Evolutionary conservation across 1,139 yeast genomes (phyloP).

Genomic region (Diutina neorugosa): DNA sequence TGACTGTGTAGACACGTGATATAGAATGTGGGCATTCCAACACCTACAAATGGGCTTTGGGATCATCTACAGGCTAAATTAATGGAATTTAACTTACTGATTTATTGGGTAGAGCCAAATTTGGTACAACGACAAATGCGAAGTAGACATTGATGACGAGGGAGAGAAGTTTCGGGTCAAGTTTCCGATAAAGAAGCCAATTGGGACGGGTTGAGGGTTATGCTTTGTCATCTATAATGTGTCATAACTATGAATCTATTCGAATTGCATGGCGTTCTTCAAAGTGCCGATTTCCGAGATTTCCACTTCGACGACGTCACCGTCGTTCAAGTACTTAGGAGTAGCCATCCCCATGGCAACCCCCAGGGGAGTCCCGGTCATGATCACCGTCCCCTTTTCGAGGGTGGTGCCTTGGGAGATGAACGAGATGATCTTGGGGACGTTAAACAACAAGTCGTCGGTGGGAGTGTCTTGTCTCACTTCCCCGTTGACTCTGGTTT

Average conservation of each 20-base stretch:
- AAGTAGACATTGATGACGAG: no score
- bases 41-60: no score
- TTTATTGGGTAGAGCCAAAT: no score
- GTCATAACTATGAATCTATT: neutral
- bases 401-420: conserved; percentile 40
- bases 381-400: conserved; percentile 35
- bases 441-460: conserved; percentile 36
- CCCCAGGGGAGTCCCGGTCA: conserved; percentile 45
- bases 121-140: no score
- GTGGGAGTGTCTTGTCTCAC: conserved; percentile 32
- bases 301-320: conserved; percentile 31
- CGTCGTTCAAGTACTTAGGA: conserved; percentile 33
- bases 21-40: no score
- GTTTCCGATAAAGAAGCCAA: no score
- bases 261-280: neutral
- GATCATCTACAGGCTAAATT: no score
- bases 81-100: no score
- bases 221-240: neutral
- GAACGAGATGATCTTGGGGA: conserved; percentile 31
- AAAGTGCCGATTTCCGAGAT: conserved; percentile 30
- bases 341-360: conserved; percentile 26
- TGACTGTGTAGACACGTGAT: no score
- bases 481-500: conserved; percentile 30
- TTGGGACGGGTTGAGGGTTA: neutral
- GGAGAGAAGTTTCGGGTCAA: no score